phyloP scores from a whole-genome alignment of 2,329 filamentous ascomycete species.

The Exophiala spinifera region DNA sequence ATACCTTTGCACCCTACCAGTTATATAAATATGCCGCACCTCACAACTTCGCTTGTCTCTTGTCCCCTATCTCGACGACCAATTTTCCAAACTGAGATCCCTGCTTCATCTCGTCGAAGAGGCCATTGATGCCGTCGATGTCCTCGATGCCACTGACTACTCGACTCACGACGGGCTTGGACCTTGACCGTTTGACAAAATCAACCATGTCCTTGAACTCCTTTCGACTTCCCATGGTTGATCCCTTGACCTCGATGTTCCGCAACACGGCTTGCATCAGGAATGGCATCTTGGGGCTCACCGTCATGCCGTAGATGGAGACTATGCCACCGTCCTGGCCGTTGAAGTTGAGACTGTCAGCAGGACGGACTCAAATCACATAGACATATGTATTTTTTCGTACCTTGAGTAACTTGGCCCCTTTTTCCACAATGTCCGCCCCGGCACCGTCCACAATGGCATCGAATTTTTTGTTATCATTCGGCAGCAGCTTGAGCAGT shows the following conservation, averaged over 20 bases:
- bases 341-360: conserved; percentile 36
- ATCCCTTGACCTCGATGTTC: conserved; percentile 82
- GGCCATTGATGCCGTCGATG: conserved; percentile 69
- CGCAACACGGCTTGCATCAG: conserved; percentile 77
- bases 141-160: conserved; percentile 66
- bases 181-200: conserved; percentile 71
- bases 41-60: too few relatives aligned
- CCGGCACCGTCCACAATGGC: conserved; percentile 88
- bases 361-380: neutral
- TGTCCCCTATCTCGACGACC: conserved; percentile 59
- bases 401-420: conserved; percentile 66
- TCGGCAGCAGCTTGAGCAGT: conserved; percentile 57
- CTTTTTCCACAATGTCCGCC: conserved; percentile 73
- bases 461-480: conserved; percentile 67
- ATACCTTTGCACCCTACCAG: too few relatives aligned
- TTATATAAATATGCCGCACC: too few relatives aligned
- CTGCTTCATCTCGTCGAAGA: conserved; percentile 86
- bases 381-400: conserved; percentile 19
- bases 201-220: conserved; percentile 90
- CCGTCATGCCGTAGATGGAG: conserved; percentile 86
- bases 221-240: conserved; percentile 84
- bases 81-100: conserved; percentile 90
- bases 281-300: conserved; percentile 80
- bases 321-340: conserved; percentile 68
- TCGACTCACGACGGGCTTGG: conserved; percentile 74